Conservation (phyloP, 2,329 filamentous ascomycete species). For the Colletotrichum caudatum region DNA sequence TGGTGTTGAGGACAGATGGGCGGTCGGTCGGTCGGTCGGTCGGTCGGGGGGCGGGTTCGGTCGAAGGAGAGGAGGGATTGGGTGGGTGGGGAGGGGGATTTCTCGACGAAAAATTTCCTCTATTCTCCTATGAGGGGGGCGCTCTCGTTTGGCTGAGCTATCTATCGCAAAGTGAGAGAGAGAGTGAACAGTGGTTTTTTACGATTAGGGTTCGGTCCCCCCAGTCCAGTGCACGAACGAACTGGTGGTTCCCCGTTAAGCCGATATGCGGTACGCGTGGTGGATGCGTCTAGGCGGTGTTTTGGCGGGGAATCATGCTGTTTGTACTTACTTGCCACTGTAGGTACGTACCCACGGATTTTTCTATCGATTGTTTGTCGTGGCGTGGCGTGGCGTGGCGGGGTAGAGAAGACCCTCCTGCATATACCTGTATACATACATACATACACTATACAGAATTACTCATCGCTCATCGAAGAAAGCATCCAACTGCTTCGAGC, state of each 20-base stretch:
- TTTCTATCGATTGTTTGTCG: not conserved
- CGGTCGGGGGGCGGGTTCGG: conserved; percentile 20
- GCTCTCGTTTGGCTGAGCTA: conserved; percentile 18
- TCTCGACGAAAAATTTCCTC: conserved; percentile 38
- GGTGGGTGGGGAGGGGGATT: conserved; percentile 22
- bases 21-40: conserved; percentile 23
- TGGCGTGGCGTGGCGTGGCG: conserved; percentile 16
- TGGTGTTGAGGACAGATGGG: conserved; percentile 37
- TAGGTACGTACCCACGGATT: too few species aligned
- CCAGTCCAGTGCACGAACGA: not conserved
- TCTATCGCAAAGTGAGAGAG: conserved; percentile 17
- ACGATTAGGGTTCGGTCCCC: conserved; percentile 48
- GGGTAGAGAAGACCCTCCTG: conserved; percentile 15
- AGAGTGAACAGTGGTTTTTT: conserved; percentile 43
- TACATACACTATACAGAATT: conserved; percentile 23
- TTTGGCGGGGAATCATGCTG: conserved; percentile 27
- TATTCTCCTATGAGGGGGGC: conserved; percentile 13
- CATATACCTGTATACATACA: conserved; percentile 33
- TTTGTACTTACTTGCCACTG: too few species aligned
- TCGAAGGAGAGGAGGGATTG: conserved; percentile 19
- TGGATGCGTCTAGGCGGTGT: not conserved
- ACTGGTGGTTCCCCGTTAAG: conserved; percentile 10
- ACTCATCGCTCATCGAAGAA: conserved; percentile 18
- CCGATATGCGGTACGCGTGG: conserved; percentile 4
- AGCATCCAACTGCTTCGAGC: conserved; percentile 1